A percentile compares a stretch with the other conserved stretches of the same genome.
Evolutionary conservation across 495 filamentous ascomycete species (phyloP).

Genomic region (Choiromyces venosus): DNA sequence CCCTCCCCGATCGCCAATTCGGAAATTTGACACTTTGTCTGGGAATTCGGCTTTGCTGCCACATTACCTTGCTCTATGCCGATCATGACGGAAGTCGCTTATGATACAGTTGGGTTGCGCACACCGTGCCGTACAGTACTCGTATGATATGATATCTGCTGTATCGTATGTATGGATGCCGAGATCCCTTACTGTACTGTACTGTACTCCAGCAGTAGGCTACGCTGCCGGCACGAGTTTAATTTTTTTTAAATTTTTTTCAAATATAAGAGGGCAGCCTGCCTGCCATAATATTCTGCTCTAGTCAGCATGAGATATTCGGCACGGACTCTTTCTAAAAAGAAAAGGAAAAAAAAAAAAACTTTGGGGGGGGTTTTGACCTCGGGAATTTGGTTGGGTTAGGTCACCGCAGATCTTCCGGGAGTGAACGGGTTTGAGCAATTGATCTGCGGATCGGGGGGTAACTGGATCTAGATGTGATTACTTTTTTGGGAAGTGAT

Average conservation of each 20-base stretch:
- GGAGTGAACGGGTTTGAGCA: background rate
- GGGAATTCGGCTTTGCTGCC: background rate
- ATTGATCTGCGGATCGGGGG: background rate
- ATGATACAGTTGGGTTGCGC: background rate
- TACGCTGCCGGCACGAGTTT: too few species aligned
- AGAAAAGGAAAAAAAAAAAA: too few species aligned
- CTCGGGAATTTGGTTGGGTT: background rate
- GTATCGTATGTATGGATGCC: background rate
- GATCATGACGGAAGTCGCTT: background rate
- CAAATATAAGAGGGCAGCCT: background rate
- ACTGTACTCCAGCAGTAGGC: too few species aligned
- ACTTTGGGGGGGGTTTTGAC: too few species aligned
- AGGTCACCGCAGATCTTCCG: background rate
- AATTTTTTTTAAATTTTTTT: too few species aligned
- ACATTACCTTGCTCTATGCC: background rate
- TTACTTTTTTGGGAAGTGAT: too few species aligned
- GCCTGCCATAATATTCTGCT: too few species aligned
- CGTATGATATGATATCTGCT: background rate
- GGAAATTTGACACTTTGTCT: background rate
- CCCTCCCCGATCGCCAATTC: background rate
- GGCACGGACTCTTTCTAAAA: background rate
- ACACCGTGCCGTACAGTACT: too few species aligned
- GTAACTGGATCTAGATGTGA: background rate
- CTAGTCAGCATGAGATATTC: background rate
- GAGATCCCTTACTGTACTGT: background rate